Base-by-base conservation (phyloP, 1,284 basidiomycete species). In the Ustilago nuda region DNA sequence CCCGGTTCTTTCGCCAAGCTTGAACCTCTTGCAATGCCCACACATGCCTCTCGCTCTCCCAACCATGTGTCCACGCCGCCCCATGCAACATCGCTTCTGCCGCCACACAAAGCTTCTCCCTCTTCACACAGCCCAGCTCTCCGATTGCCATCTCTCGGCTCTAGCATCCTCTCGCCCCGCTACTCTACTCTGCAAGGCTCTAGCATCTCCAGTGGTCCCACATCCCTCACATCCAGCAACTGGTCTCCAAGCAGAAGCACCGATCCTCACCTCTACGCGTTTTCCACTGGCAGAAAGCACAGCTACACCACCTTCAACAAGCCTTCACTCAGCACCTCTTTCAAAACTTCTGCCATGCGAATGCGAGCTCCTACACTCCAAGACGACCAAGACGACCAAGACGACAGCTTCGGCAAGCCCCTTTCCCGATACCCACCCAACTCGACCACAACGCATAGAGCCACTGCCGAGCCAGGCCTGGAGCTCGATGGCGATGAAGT, bases 31-130 rank as follows among this genome's bases (percentile, higher is more conserved):
- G 46, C 58, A 11, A 65, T 62, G 50, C 65, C 48, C 35, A 63
- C 69, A 33, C 71, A 76, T 37, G 56, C 61, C 6, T 82, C 82
- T 4, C 80, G 67, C 32, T 80, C 83, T 8, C 82, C 78, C 17
- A 71, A 69, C 51, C 81, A 84, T 19, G 37, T 84, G 9, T 74
- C 82, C 12, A 84, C 83, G 45, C 83, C 83, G n/a, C 82, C 83
- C 12, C 82, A 84, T 68, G 76, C 68, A 2, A 56, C 79, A 4
- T 39, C 55, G 2, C 59, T 80, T 11, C 60, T 61, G 13, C 59
- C 63, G 13, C 59, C 67, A 11, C 62, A 56, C 58, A 65, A 77
- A 41, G 58, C 62, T 11, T 58, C 76, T 3, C 71, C 58, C 27
- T 71, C 70, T 33, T 57, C 72, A 1, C 58, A 70, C 65, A 62